Base-by-base conservation (phyloP, 2,329 filamentous ascomycete species). In the Claviceps paspali region DNA sequence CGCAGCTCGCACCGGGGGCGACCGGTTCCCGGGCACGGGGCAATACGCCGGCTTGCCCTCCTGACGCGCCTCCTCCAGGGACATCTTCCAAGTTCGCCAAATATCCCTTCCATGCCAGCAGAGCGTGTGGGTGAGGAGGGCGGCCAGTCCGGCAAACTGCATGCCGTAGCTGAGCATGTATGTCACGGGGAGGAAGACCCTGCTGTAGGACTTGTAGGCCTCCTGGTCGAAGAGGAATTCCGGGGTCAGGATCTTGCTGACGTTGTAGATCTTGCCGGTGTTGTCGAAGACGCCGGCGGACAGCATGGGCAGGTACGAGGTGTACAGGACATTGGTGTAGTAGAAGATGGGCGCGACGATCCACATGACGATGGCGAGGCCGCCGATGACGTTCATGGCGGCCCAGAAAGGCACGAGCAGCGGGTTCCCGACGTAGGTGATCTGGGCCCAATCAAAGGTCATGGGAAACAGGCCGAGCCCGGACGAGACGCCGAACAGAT, bases 391-490 rank as follows among this genome's bases (percentile, higher is more conserved):
- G 49, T 91, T 91, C 59, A 87, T 74, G 7, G 83, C 79, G 29
- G 83, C 80, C 83, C 84, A 86, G 56, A 88, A 91, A 0, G 84
- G 84, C 0, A 84, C 85, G 12, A 91, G 67, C 6, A 92, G 63
- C 0, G 82, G 85, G 4, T 83, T 91, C 12, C 85, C 85, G 47
- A 92, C 91, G 51, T 88, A 79, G 0, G 85, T 84, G 43, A 93
- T 79, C 52, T 93, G 85, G 1, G 82, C 82, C 85, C 85, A 93
- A 60, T 93, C 85, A 50, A 93, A 92, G 0, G 85, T 92, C 49
- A 93, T 54, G 0, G 85, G 85, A 43, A 92, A 85, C 24, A 93
- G 61, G 1, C 84, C 84, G 11, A 93, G 68, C 2, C 85, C 85
- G 2, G 84, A 88, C n/a, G 76, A 72, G 12, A 88, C 80, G 12